Base-by-base conservation (phyloP, 1,284 basidiomycete species). In the Omphalotus olearius region DNA sequence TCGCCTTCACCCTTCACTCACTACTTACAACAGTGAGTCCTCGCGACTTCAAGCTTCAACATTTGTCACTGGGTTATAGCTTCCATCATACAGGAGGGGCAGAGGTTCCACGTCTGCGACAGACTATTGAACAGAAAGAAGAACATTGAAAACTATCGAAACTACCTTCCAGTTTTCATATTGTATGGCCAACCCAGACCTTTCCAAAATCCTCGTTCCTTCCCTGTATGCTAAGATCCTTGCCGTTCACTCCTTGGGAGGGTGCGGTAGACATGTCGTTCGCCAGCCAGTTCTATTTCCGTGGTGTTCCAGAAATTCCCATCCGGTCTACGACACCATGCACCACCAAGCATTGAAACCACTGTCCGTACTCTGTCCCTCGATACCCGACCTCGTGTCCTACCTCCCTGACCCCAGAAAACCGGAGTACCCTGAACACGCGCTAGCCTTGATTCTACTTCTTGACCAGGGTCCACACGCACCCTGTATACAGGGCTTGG, bases 391-490 rank as follows among this genome's bases (percentile, higher is more conserved):
- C 16, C 42, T 55, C 9, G 37, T 41, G 5, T 23, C 18, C 1
- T 55, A 52, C 38, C 53, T 57, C 14, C 56, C 56, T n/a, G 14
- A 47, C 23, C 46, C 47, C 11, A 23, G n/a, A 23, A 33, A 49
- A 35, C 47, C 51, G 4, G n/a, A 33, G 13, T 57, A 52, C 35
- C 42, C 53, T 4, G 56, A 55, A 20, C 47, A 47, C 30, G 36
- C 47, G 6, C 50, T 57, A 13, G 53, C 47, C 6, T 36, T 57
- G 23, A 49, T 57, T 25, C 18, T 50, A 9, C 42, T 57, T 35
- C 18, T 57, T 3, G 56, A 57, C 39, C 53, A 57, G 37, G 51
- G 17, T 37, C 53, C 53, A 17, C 53, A 17, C 46, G 56, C n/a
- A 42, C 5, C 6, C 39, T 55, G 6, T 53, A 55, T 20, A 25